Evolutionary conservation across 129 eudicot species (phyloP), one percentile per base, ranked within the genome.

Genomic region (Logfia minima): DNA sequence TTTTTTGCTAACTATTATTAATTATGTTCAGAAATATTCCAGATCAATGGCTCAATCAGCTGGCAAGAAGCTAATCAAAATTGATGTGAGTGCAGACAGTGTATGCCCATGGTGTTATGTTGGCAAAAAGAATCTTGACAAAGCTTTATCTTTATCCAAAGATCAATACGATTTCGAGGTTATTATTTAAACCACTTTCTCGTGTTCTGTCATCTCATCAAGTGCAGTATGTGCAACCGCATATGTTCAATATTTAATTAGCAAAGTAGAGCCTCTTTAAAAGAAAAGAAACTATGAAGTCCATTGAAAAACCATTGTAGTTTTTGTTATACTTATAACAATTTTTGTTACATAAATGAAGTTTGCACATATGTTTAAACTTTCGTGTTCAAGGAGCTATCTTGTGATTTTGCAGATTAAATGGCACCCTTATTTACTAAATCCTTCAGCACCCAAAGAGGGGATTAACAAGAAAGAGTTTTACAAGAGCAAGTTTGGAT

Each of bases 31-130:
- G 72, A 80, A 70, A 77, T 66, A 72, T 68, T 66, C 81, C 79
- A 81, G 84, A 48, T 74, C 58, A 82, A 88, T 88, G 92, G 92
- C 96, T 70, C 85, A 86, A 63, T 81, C 90, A 80, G 56, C 77
- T 17, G 93, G 68, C 8, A 94, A 89, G 88, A 91, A 94, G 82
- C 88, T 85, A 37, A 86, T 91, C 71, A 82, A 53, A 64, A 86
- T 91, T 73, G 98, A 94, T 26, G 75, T 87, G 72, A 94, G 82
- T 67, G 77, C 96, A 31, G 98, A 94, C 83, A 91, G 86, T 55
- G 96, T 91, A 6, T 94, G 99, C 65, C 99, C 97, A 26, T 94
- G 99, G 99, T 91, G 97, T 84, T 91, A 80, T 76, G 97, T 94
- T 79, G 99, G 99, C 43, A 94, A 94, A 83, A 94, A 75, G 82